A percentile compares a stretch with the other conserved stretches of the same genome.
These are phyloP conservation scores for Cotoneaster glaucophyllus DNA, from an alignment of 306 rosid species.

Conservation along the genomic window DNA sequence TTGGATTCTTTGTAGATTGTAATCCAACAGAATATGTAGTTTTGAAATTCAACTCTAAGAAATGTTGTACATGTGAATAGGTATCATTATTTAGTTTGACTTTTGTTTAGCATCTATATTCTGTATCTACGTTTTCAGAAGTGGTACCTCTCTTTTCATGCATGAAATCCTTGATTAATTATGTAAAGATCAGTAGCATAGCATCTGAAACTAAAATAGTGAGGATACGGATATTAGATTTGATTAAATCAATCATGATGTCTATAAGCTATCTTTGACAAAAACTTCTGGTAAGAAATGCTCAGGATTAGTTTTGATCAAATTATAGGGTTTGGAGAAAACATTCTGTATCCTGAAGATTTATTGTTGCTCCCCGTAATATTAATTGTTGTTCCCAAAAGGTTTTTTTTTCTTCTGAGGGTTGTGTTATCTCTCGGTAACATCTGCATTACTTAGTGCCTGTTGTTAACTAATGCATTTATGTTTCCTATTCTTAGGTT, in stretches of 20 bases:
- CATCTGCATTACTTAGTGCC: not conserved
- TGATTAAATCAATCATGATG: not conserved
- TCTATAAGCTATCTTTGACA: not conserved
- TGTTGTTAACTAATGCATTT: constrained; percentile 14
- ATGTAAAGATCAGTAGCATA: not conserved
- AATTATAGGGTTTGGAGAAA: not conserved
- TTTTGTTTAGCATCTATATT: not conserved
- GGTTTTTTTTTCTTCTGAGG: not conserved
- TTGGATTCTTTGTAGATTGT: not conserved
- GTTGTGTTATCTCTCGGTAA: constrained; percentile 10
- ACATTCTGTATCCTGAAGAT: not conserved
- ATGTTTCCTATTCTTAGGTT: constrained; percentile 45
- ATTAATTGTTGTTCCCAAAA: not conserved
- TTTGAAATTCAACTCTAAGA: not conserved
- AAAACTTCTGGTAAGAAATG: not conserved
- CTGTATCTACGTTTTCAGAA: not conserved
- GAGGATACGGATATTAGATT: not conserved
- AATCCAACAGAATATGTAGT: not conserved
- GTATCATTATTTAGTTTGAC: not conserved
- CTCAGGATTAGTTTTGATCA: not conserved
- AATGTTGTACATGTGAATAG: not conserved
- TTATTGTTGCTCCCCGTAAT: not conserved
- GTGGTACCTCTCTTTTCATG: not conserved
- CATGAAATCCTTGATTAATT: not conserved
- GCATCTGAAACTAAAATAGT: not conserved